phyloP scores from a whole-genome alignment of 495 filamentous ascomycete genomes.

The Penicillium tannophilum region DNA sequence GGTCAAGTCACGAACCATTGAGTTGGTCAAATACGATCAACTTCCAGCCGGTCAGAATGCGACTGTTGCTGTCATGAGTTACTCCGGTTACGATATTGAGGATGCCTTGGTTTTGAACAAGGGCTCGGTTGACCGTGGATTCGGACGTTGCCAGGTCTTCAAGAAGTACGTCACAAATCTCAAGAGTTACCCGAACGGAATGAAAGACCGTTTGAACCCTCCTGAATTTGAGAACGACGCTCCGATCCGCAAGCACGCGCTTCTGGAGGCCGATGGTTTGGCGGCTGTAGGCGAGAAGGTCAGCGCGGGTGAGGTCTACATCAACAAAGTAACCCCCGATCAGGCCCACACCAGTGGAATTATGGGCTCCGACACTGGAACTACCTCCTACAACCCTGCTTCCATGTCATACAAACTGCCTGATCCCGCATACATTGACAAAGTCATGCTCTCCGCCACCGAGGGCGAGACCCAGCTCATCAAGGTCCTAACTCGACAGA shows the following conservation, averaged over 20 bases:
- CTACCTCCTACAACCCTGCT: slow-evolving; percentile 59
- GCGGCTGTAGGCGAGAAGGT: slow-evolving; percentile 80
- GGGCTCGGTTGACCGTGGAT: slow-evolving; percentile 89
- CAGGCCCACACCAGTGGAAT: slow-evolving; percentile 64
- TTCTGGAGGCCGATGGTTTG: slow-evolving; percentile 78
- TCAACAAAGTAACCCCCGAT: slow-evolving; percentile 82
- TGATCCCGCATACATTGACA: slow-evolving; percentile 88
- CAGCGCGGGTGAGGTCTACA: slow-evolving; percentile 73
- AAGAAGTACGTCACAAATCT: slow-evolving; percentile 79
- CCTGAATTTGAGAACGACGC: slow-evolving; percentile 60
- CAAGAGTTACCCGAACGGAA: slow-evolving; percentile 78
- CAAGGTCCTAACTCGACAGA: slow-evolving; percentile 92
- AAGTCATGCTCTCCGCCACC: slow-evolving; percentile 86
- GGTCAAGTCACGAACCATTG: slow-evolving; percentile 95
- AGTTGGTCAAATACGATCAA: slow-evolving; percentile 96
- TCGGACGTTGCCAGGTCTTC: slow-evolving; percentile 95
- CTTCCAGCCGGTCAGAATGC: slow-evolving; percentile 96
- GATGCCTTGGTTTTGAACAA: slow-evolving; percentile 97
- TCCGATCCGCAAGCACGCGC: slow-evolving; percentile 69
- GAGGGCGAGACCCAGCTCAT: slow-evolving; percentile 78
- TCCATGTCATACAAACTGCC: slow-evolving; percentile 80
- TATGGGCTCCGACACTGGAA: slow-evolving; percentile 63
- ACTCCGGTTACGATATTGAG: slow-evolving; percentile 99
- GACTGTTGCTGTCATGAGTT: slow-evolving; percentile 97
- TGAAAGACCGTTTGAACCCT: slow-evolving; percentile 70